Evolutionary conservation across 1,139 yeast species (phyloP), one percentile per base, ranked within the genome.

Genomic region (Pichia sp.): DNA sequence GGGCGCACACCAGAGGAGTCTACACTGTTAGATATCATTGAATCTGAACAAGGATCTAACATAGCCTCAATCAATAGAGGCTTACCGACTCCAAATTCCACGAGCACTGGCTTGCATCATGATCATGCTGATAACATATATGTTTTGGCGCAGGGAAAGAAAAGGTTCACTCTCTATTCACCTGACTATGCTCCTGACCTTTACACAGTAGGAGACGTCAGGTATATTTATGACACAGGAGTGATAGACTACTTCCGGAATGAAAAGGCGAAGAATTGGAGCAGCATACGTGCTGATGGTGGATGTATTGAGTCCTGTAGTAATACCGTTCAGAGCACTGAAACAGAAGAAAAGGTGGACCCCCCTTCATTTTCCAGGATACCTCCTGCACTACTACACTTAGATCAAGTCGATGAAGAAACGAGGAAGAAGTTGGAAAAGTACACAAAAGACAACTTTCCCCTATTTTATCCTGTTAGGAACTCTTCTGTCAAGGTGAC

Each of bases 101-200:
- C 83, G 0, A 84, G 90, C 0, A 83, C 90, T 0, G 93, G 93
- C 0, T 70, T 86, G n/a, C 93, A 86, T 62, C 93, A 86, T 65
- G 93, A 86, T 65, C 90, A 85, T 67, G 87, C 92, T 0, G 90
- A 85, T 64, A 86, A 86, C 63, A 70, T 85, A 44, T 86, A 86
- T 65, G 72, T 85, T 2, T 76, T 86, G 1, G 65, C 82, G 1
- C 70, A 76, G 32, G 93, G 92, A 0, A 64, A 66, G n/a, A 86
- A 86, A 63, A 66, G 90, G 57, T 85, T 86, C 65, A 84, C 90
- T 0, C 61, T 86, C 4, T 84, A 76, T 63, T 73, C 85, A 8
- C 92, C 93, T 1, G 71, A 72, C 29, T 86, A 81, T 62, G 88
- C 86, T 0, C 67, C 68, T 5, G 76, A 76, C 56, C 69, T 86